Conservation (phyloP, 2,329 filamentous ascomycete species). For the Paracoccidioides lutzii region DNA sequence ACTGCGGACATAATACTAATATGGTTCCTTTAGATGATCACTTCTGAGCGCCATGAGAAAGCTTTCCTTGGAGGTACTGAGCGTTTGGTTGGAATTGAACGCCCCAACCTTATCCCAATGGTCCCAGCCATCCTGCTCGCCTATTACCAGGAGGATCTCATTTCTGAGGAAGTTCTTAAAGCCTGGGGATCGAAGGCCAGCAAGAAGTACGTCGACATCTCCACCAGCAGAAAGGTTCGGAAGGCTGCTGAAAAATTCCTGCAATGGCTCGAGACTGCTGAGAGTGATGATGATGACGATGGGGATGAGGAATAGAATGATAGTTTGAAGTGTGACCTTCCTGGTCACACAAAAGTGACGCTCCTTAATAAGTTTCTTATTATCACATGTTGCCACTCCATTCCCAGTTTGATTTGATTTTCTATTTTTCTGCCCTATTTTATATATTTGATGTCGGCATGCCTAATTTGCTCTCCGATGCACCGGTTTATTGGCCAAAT, state of each 20-base stretch:
- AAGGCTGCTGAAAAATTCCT: constrained; percentile 90
- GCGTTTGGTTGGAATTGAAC: constrained; percentile 72
- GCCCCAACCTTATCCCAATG: constrained; percentile 63
- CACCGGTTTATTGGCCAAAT: not conserved
- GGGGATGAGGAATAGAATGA: constrained; percentile 46
- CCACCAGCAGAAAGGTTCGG: constrained; percentile 87
- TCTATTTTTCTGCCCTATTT: no score
- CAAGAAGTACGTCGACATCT: constrained; percentile 92
- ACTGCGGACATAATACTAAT: constrained; percentile 2
- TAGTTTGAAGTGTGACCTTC: no score
- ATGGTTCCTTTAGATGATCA: constrained; percentile 49
- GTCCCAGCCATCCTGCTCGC: constrained; percentile 78
- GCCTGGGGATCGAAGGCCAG: constrained; percentile 90
- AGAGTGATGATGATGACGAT: constrained; percentile 54
- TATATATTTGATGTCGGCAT: not conserved
- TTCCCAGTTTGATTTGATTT: not conserved
- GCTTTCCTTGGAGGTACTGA: constrained; percentile 90
- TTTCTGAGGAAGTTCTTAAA: constrained; percentile 76
- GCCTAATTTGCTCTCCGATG: not conserved
- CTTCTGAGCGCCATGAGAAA: constrained; percentile 87
- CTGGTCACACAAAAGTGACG: no score
- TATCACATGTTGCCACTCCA: no score
- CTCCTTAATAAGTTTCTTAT: no score
- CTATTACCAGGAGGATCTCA: constrained; percentile 81
- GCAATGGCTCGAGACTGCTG: constrained; percentile 81